Conservation (phyloP, 176 grass and related monocot genomes). For the Zizania latifolia region DNA sequence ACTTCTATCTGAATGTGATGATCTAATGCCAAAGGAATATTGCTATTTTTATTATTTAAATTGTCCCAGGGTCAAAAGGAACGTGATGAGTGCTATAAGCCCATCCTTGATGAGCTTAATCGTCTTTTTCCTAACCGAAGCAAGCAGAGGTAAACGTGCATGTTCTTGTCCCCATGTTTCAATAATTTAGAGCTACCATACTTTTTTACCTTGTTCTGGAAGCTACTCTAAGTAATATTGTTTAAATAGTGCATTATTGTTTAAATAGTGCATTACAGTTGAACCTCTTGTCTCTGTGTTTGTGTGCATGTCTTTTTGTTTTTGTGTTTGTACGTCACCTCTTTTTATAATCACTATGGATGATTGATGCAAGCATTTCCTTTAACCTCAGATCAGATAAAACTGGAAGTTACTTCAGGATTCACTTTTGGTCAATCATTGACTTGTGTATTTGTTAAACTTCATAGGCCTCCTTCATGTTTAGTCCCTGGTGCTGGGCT, state of each 20-base stretch:
- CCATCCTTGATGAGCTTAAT: conserved; percentile 88
- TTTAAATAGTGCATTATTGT: not conserved
- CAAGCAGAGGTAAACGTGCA: conserved; percentile 46
- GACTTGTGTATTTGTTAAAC: conserved; percentile 26
- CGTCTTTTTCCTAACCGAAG: conserved; percentile 68
- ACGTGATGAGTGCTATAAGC: conserved; percentile 91
- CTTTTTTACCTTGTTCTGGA: not conserved
- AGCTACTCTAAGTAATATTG: not conserved
- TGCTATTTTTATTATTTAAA: not conserved
- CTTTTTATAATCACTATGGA: not conserved
- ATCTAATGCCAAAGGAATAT: conserved; percentile 9
- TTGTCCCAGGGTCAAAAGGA: conserved; percentile 80
- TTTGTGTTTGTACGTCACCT: conserved; percentile 9
- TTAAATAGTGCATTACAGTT: no score
- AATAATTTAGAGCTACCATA: conserved; percentile 9
- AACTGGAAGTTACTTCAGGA: not conserved
- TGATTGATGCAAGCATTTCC: not conserved
- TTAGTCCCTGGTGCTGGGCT: conserved; percentile 97
- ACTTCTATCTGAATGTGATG: not conserved
- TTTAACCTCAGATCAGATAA: conserved; percentile 9
- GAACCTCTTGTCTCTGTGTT: not conserved
- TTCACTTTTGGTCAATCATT: not conserved
- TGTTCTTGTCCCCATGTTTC: not conserved
- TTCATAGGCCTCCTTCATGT: conserved; percentile 77
- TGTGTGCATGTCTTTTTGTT: not conserved